Evolutionary conservation across 345 rosid genomes (phyloP).

Genomic region (Salix caprea): DNA sequence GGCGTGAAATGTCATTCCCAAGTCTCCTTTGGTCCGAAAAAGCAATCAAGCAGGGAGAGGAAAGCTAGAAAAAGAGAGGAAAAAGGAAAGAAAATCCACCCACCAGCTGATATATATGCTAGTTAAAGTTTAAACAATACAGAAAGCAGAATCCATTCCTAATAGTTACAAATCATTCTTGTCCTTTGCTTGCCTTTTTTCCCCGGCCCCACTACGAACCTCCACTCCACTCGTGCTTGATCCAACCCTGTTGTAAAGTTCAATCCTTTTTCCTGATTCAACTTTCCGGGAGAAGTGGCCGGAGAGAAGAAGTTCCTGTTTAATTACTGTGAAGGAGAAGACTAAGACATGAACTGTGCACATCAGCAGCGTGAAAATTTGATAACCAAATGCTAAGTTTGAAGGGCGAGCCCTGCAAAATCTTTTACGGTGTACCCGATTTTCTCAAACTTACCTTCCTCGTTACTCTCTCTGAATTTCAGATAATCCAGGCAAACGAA

Average conservation of each 20-base stretch:
- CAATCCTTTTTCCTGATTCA: not conserved
- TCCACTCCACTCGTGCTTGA: not conserved
- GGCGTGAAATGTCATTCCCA: not conserved
- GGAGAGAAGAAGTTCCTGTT: too few species aligned
- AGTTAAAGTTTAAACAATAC: too few species aligned
- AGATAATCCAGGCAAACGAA: constrained; percentile 58
- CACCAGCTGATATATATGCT: too few species aligned
- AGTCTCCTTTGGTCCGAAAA: not conserved
- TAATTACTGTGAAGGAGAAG: too few species aligned
- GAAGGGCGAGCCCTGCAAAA: constrained; percentile 50
- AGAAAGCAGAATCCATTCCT: not conserved
- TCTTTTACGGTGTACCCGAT: constrained; percentile 54
- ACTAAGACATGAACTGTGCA: too few species aligned
- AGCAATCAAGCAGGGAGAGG: not conserved
- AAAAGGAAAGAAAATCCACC: too few species aligned
- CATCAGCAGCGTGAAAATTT: not conserved
- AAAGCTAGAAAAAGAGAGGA: not conserved
- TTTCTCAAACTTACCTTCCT: constrained; percentile 63
- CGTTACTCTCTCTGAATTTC: constrained; percentile 55
- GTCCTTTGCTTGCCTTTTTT: not conserved
- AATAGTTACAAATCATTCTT: not conserved
- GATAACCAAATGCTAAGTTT: not conserved
- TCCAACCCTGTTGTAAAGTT: not conserved
- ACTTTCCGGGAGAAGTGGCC: not conserved
- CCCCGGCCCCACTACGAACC: not conserved